These are phyloP conservation scores for Xerocomus nothofagi DNA, from an alignment of 1,284 basidiomycete species.

Conservation along the genomic window DNA sequence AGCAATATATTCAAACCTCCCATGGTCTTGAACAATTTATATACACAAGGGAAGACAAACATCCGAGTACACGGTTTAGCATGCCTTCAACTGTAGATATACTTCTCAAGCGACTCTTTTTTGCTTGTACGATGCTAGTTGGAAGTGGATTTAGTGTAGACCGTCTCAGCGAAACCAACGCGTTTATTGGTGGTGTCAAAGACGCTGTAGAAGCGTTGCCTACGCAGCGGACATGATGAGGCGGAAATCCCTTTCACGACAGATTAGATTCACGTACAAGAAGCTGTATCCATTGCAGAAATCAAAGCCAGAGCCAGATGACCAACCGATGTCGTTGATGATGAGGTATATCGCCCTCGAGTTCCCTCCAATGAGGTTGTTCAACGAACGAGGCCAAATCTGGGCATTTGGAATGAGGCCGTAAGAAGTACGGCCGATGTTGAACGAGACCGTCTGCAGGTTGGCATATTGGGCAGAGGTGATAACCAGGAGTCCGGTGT, in stretches of 20 bases:
- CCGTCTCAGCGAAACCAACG: constrained; percentile 46
- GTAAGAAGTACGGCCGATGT: constrained; percentile 37
- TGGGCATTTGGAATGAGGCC: constrained; percentile 50
- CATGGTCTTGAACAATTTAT: too few species aligned
- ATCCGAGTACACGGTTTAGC: too few species aligned
- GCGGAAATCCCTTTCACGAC: not conserved
- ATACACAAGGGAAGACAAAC: too few species aligned
- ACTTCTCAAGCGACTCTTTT: too few species aligned
- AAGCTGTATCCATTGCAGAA: constrained; percentile 34
- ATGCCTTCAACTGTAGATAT: too few species aligned
- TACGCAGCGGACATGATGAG: not conserved
- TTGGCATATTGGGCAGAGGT: constrained; percentile 39
- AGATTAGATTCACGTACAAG: constrained; percentile 31
- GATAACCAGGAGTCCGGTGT: constrained; percentile 45
- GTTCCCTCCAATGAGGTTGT: constrained; percentile 42
- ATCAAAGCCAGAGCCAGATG: constrained; percentile 35
- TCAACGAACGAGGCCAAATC: constrained; percentile 51
- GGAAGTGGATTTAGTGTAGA: constrained; percentile 41
- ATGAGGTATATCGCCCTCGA: constrained; percentile 45
- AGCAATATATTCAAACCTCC: too few species aligned
- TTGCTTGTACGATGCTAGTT: constrained; percentile 33
- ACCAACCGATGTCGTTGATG: constrained; percentile 36
- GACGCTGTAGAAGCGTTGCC: constrained; percentile 49
- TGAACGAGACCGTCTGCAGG: constrained; percentile 44
- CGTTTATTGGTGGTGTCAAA: constrained; percentile 46